Percentiles rank a stretch among this genome's conserved stretches.
These are phyloP conservation scores for Zopfia rhizophila DNA, from an alignment of 2,329 filamentous ascomycete genomes.

Conservation along the genomic window DNA sequence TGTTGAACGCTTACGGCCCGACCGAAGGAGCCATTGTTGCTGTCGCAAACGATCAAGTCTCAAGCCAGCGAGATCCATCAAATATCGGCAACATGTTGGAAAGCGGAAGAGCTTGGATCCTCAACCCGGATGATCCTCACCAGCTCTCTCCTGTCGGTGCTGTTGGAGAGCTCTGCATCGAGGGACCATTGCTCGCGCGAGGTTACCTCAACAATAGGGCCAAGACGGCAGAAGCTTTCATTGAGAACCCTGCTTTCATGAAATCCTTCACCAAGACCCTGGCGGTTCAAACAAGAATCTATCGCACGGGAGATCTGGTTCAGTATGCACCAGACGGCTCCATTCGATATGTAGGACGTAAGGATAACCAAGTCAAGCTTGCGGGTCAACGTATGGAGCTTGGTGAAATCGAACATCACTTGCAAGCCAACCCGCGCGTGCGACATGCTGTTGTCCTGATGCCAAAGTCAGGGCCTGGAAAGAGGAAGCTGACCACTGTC, in stretches of 20 bases:
- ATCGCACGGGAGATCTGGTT: slow-evolving; percentile 48
- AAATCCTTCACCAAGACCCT: slow-evolving; percentile 23
- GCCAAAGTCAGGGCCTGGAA: slow-evolving; percentile 53
- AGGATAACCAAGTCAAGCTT: slow-evolving; percentile 48
- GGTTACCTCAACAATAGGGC: slow-evolving; percentile 41
- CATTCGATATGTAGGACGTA: slow-evolving; percentile 42
- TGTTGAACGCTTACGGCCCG: slow-evolving; percentile 43
- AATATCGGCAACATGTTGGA: slow-evolving; percentile 38
- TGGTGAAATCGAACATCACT: slow-evolving; percentile 45
- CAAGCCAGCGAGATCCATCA: slow-evolving; percentile 28
- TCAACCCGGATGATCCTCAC: slow-evolving; percentile 35
- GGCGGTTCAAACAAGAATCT: slow-evolving; percentile 28
- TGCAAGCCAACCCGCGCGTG: slow-evolving; percentile 39
- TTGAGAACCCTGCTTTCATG: slow-evolving; percentile 37
- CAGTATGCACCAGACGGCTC: slow-evolving; percentile 40
- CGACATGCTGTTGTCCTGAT: slow-evolving; percentile 56
- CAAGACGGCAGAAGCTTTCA: slow-evolving; percentile 39
- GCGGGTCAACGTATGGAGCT: slow-evolving; percentile 49
- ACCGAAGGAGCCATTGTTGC: slow-evolving; percentile 41
- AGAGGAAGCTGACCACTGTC: slow-evolving; percentile 58
- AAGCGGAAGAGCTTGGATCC: slow-evolving; percentile 42
- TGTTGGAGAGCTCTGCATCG: slow-evolving; percentile 43
- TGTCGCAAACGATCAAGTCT: slow-evolving; percentile 37
- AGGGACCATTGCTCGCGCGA: slow-evolving; percentile 42
- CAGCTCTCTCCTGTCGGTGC: slow-evolving; percentile 43